phyloP scores from a whole-genome alignment of 129 eudicot genomes.

The Tanacetum coccineum region DNA sequence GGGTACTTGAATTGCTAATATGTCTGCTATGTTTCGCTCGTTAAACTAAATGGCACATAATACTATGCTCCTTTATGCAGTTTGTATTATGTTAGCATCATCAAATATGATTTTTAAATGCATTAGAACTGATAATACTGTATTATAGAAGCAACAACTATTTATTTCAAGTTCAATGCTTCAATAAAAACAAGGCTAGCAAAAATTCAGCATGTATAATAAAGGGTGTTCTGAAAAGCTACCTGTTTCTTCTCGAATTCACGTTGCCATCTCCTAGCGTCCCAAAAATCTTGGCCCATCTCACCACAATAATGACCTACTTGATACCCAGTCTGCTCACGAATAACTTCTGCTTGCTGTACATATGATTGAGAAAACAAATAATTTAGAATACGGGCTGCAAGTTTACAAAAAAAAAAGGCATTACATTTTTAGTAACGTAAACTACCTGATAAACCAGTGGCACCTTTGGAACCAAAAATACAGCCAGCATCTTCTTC shows the following conservation, averaged over 20 bases:
- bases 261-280: conserved; percentile 95
- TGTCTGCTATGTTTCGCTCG: too few relatives aligned
- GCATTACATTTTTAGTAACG: background rate
- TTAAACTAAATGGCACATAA: too few relatives aligned
- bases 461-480: conserved; percentile 97
- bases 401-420: conserved; percentile 7
- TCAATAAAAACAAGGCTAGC: background rate
- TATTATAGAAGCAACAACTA: too few relatives aligned
- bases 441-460: conserved; percentile 89
- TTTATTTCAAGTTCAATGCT: too few relatives aligned
- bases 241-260: conserved; percentile 98
- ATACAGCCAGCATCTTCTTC: conserved; percentile 84
- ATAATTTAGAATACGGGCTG: conserved; percentile 6
- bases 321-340: conserved; percentile 80
- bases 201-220: background rate
- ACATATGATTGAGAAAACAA: conserved; percentile 17
- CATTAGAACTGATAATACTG: too few relatives aligned
- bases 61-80: too few relatives aligned
- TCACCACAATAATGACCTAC: conserved; percentile 99
- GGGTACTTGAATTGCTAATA: background rate
- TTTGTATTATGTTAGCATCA: too few relatives aligned
- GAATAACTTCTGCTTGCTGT: conserved; percentile 99
- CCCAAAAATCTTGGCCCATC: conserved; percentile 99
- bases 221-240: background rate
- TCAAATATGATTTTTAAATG: too few relatives aligned